Percentiles rank a stretch among this genome's conserved stretches.
Evolutionary conservation across 345 rosid species (phyloP).

Genomic region (Anacardium occidentale): DNA sequence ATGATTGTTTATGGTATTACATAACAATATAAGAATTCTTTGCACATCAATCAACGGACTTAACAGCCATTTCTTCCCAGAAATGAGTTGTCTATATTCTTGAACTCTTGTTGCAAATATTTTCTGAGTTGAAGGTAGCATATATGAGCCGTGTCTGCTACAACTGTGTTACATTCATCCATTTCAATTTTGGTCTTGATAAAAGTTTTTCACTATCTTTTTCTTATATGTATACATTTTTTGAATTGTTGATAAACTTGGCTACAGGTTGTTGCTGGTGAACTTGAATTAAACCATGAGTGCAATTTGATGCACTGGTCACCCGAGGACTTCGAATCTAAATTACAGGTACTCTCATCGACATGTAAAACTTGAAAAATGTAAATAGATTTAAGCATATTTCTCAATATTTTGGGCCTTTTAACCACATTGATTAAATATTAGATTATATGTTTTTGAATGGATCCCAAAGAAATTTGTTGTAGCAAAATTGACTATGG

Average conservation of each 20-base stretch:
- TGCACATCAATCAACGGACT: background rate
- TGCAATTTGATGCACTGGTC: constrained; percentile 92
- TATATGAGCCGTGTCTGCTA: background rate
- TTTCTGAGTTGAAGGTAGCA: background rate
- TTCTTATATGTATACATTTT: background rate
- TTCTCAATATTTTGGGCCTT: background rate
- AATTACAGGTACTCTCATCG: constrained; percentile 87
- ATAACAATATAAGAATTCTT: no score
- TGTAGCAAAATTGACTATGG: background rate
- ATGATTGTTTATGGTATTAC: no score
- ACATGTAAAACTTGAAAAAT: no score
- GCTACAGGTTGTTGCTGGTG: constrained; percentile 94
- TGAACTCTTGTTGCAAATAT: background rate
- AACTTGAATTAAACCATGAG: constrained; percentile 88
- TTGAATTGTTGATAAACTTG: constrained; percentile 15
- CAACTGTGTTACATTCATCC: background rate
- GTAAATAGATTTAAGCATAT: background rate
- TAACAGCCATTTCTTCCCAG: background rate
- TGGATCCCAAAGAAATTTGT: background rate
- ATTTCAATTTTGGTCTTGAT: background rate
- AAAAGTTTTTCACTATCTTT: background rate
- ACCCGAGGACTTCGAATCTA: constrained; percentile 93
- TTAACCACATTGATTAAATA: background rate
- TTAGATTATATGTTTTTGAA: background rate
- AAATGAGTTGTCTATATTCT: background rate